Evolutionary conservation across 2,329 filamentous ascomycete species (phyloP), one percentile per base, ranked within the genome.

Genomic region (Ophiocordyceps unilateralis): DNA sequence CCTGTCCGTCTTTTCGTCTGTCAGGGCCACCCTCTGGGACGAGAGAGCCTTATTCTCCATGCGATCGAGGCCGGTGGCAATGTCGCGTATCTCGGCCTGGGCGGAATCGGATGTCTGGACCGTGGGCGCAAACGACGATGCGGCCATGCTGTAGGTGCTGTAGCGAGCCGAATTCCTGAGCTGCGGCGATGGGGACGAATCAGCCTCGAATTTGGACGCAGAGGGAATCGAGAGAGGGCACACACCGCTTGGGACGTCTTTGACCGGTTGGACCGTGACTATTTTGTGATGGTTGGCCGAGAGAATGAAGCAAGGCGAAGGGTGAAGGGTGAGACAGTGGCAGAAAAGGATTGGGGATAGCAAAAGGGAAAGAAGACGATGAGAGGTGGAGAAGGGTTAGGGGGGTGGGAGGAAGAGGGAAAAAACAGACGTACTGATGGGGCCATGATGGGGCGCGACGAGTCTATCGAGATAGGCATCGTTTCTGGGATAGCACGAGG

Each of bases 1-100:
- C 58, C 82, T 80, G 54, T 85, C 83, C 19, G 72, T 76, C 70
- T 93, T 93, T 62, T 89, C 78, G 48, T 81, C 76, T 58, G 70
- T 82, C 49, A 88, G 76, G 44, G 77, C 70, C 37, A 62, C 59
- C 22, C 88, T 81, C 67, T 95, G 88, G 54, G 81, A 76, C 52
- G 76, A 68, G 23, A 94, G 77, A 41, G 82, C 83, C 64, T 85
- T 86, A 69, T 93, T 91, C 62, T 93, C 84, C 65, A 95, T 83
- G 55, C 87, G 83, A 55, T 86, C 80, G 49, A 94, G 76, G 46
- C 83, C 81, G 47, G 80, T 76, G 53, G 83, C 81, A 60, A 91
- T 86, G 51, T 83, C 76, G 60, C 64, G 64, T 52, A 77, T 74
- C 58, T 76, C 73, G 51, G 69, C 68, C 41, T 68, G 65, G 40